Base-by-base conservation (phyloP, 495 filamentous ascomycete species). In the Penicillium taxi region DNA sequence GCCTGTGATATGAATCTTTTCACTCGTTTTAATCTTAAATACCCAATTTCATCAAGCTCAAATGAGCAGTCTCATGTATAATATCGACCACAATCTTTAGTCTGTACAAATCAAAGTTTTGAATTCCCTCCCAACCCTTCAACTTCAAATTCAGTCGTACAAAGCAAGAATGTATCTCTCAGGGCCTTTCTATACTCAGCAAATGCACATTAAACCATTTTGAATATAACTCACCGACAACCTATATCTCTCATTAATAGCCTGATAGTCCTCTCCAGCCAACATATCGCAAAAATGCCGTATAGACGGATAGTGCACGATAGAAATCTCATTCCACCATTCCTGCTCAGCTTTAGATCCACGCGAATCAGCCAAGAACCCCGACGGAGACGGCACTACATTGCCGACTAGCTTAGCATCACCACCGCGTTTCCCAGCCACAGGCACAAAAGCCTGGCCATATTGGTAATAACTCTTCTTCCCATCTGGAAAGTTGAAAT, bases 301-400 rank as follows among this genome's bases (percentile, higher is more conserved):
- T 24, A 81, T 66, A 28, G 66, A 75, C 6, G 79, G 78, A 56
- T 82, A 82, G 63, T 82, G 77, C 48, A 78, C 78, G 30, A 81
- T 56, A 5, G 78, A 77, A 31, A 80, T 59, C 57, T 80, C 66
- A 66, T 76, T 69, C 59, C 61, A 65, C 69, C 70, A 72, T 9
- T 59, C 58, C 34, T 52, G 32, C 23, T 41, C 39, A 17, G 53
- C 53, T n/a, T 35, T 33, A 5, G 9, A 41, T 23, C 40, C 60
- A 35, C 47, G 29, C 9, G 60, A 56, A 21, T 61, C 57, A 19
- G 52, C 47, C 33, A 44, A 32, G 12, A 13, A 31, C 5, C 31
- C 44, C 29, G 39, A 19, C 9, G 35, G 14, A 1, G 53, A 47
- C 7, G 52, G 40, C 9, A 79, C 61, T 2, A 81, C 74, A 29